Base-by-base conservation (phyloP, 2,329 filamentous ascomycete species). In the Nemania sp. region DNA sequence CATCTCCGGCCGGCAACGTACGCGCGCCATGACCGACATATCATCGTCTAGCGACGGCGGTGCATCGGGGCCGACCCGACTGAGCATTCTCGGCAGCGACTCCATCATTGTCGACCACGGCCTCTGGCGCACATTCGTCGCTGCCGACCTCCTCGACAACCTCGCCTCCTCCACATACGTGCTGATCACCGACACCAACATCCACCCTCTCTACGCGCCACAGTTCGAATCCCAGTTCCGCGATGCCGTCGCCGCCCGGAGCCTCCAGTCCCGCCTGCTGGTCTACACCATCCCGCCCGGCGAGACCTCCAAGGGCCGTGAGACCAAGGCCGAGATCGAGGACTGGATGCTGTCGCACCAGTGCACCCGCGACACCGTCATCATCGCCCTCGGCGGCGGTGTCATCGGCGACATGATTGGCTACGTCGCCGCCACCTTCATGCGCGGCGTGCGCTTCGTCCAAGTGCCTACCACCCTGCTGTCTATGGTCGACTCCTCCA, bases 381-480 rank as follows among this genome's bases (percentile, higher is more conserved):
- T 99, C 67, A 93, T 99, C 78, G 96, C 96, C 26, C 87, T 99
- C 10, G 96, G 96, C 35, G 96, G 96, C 72, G 96, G 96, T 66
- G 96, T 99, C 69, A 98, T 99, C 80, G 96, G 96, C 35, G 96
- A 99, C 80, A 92, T 99, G 92, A 94, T 97, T 71, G 96, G 96
- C 60, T 99, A 97, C 79, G 94, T 98, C 59, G 96, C 96, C 24
- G 94, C 96, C 45, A 99, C 96, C 43, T 99, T 98, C 82, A 99
- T 99, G 96, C 91, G 96, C 73, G 96, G 96, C 64, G 91, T 99
- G 70, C 93, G 93, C 73, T 97, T 97, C 79, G 94, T 98, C 49
- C 96, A 99, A 81, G 94, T 99, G 54, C 96, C 96, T 1, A 99
- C 96, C 10, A 97, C 94, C 0, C 85, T 99, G 65, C 86, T 99